Percentiles rank a stretch among this genome's conserved stretches.
These are phyloP conservation scores for Kluyveromyces sp. DNA, from an alignment of 1,139 yeast genomes.

Conservation along the genomic window DNA sequence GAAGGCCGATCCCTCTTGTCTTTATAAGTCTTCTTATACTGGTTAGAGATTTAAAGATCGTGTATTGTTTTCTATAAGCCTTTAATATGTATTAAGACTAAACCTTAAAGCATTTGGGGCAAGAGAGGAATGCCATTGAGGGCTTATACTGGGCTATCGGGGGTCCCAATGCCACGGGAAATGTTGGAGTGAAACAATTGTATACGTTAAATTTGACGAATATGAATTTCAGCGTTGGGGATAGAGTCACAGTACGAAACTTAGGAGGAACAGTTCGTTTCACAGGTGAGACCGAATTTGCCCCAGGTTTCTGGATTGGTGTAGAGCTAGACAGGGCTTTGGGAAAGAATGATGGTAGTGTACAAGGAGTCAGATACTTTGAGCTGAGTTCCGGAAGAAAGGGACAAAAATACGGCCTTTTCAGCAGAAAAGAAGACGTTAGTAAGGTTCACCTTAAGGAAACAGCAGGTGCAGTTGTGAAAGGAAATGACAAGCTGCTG, in stretches of 20 bases:
- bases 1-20: too few species aligned
- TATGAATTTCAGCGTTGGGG: slow-evolving; percentile 32
- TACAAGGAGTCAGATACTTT: slow-evolving; percentile 60
- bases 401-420: slow-evolving; percentile 47
- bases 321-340: slow-evolving; percentile 53
- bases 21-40: too few species aligned
- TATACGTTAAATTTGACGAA: background rate
- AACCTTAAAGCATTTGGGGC: too few species aligned
- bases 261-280: slow-evolving; percentile 42
- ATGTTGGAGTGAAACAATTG: background rate
- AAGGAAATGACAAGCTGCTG: too few species aligned
- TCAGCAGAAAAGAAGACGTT: slow-evolving; percentile 39
- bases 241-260: slow-evolving; percentile 38
- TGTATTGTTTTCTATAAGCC: background rate
- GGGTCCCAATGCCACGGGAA: too few species aligned
- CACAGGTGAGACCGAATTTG: slow-evolving; percentile 50
- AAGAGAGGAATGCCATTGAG: too few species aligned
- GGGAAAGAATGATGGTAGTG: slow-evolving; percentile 79
- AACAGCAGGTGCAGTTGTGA: too few species aligned
- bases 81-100: background rate
- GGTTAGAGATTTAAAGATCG: background rate
- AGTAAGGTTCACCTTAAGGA: slow-evolving; percentile 9
- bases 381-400: slow-evolving; percentile 34
- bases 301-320: slow-evolving; percentile 73
- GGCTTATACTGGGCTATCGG: too few species aligned